Percentiles rank a stretch among this genome's conserved stretches.
phyloP scores from a whole-genome alignment of 163 green algal genomes.

The Prototheca wickerhamii region DNA sequence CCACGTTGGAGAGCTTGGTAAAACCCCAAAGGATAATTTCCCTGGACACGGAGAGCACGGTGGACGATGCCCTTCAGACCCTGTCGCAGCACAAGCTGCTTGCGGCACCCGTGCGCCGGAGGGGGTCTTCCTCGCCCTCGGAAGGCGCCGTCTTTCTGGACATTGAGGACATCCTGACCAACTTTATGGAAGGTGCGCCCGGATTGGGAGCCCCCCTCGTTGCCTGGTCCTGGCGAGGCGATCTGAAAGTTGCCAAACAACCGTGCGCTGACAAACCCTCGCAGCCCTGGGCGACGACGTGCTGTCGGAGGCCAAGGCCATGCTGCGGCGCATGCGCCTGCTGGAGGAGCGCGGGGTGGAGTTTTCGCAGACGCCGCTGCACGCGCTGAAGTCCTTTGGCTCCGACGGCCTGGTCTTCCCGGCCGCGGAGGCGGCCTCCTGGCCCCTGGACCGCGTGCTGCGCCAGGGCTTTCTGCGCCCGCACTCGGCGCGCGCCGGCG shows the following conservation, averaged over 20 bases:
- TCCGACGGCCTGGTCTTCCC: constrained; percentile 32
- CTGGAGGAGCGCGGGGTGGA: constrained; percentile 14
- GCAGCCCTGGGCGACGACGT: neutral
- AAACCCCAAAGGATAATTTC: neutral
- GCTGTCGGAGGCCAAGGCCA: neutral
- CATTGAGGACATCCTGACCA: constrained; percentile 18
- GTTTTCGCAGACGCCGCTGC: constrained; percentile 7
- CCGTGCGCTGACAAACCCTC: neutral
- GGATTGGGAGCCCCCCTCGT: neutral
- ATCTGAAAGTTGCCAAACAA: neutral
- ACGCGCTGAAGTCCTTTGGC: constrained; percentile 11
- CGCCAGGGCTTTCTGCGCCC: neutral
- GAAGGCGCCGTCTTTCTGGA: constrained; percentile 15
- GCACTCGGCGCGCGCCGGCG: neutral
- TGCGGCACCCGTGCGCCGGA: neutral
- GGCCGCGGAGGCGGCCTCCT: neutral
- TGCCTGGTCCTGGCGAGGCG: neutral
- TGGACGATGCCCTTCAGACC: neutral
- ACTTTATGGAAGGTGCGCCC: constrained; percentile 7
- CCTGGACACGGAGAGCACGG: neutral
- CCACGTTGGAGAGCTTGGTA: neutral
- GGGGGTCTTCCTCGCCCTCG: neutral
- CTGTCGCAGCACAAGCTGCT: neutral
- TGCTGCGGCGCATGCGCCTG: constrained; percentile 19
- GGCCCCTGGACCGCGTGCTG: neutral